These are phyloP conservation scores for Leucogyrophana mollusca DNA, from an alignment of 768 basidiomycete species.

Conservation along the genomic window DNA sequence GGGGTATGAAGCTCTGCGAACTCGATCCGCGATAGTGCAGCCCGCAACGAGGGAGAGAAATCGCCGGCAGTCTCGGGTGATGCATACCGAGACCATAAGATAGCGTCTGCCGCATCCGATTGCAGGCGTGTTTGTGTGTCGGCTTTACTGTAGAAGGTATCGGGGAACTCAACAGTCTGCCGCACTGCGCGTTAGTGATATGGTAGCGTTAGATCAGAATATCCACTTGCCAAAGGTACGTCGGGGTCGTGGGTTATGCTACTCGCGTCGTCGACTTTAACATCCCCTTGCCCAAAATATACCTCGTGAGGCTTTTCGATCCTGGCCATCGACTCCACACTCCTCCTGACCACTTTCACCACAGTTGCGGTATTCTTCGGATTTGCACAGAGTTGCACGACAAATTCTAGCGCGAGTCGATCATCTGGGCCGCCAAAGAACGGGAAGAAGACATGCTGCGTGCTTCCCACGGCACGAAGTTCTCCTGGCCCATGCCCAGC, in stretches of 20 bases:
- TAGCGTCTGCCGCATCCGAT: conserved; percentile 82
- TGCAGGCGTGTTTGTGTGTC: conserved; percentile 67
- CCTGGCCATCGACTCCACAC: conserved; percentile 43
- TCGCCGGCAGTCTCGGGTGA: conserved; percentile 16
- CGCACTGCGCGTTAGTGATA: background rate
- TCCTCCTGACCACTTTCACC: conserved; percentile 54
- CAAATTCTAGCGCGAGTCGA: conserved; percentile 75
- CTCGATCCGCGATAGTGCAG: conserved; percentile 54
- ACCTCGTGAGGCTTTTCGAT: conserved; percentile 22
- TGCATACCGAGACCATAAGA: conserved; percentile 69
- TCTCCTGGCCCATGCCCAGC: conserved; percentile 32
- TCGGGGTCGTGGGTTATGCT: conserved; percentile 34
- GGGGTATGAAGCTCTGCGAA: conserved; percentile 61
- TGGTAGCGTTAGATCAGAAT: background rate
- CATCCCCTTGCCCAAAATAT: conserved; percentile 33
- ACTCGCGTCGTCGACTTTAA: conserved; percentile 28
- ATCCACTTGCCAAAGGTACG: conserved; percentile 44
- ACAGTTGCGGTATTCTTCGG: conserved; percentile 67
- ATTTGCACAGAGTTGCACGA: conserved; percentile 72
- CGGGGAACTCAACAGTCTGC: conserved; percentile 45
- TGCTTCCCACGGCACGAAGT: conserved; percentile 18
- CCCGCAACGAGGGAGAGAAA: conserved; percentile 13
- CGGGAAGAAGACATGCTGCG: conserved; percentile 71
- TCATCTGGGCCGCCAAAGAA: conserved; percentile 93
- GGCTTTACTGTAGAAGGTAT: conserved; percentile 68